Evolutionary conservation across 2,329 filamentous ascomycete genomes (phyloP), one percentile per base, ranked within the genome.

Genomic region (Aspergillus pseudonomiae): DNA sequence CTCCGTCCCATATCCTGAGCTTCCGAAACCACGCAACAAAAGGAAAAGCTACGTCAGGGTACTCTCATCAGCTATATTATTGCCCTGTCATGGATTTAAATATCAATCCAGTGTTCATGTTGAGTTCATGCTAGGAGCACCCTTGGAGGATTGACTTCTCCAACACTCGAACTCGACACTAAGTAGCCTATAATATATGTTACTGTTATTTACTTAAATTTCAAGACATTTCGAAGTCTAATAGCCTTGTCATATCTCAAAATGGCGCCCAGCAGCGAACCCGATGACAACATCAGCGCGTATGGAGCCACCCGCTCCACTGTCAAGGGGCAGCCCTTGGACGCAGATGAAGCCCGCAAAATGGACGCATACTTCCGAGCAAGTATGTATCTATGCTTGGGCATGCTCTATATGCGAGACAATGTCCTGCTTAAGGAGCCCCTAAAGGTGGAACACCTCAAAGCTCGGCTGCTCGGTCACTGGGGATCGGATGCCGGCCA

Each of bases 401-500:
- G 90, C 65, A 93, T 94, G 91, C 90, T 94, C 70, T 93, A 93
- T 73, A 86, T 94, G 63, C 86, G 86, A 68, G 84, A 89, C 45
- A 94, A 94, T 67, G 89, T 90, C 16, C 84, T 94, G 14, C 86
- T 94, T 50, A 84, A 84, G 64, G 86, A 92, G 69, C 89, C 89
- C 1, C 83, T 92, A 67, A 86, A 86, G 69, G 80, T 85, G 36
- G 87, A 91, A 60, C 89, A 93, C 73, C 82, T 93, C 79, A 94
- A 94, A 79, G 83, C 85, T 63, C 87, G 91, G 67, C 82, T 93
- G 10, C 82, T 94, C 2, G 91, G 91, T 45, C 91, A 94, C 74
- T 94, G 91, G 83, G 91, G 91, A 60, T 92, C 89, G 3, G 90
- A 91, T 57, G 88, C 91, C n/a, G 91, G 91, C 16, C 91, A 93